These are phyloP conservation scores for Metarhizium robertsii DNA, from an alignment of 2,329 filamentous ascomycete genomes.

Conservation along the genomic window DNA sequence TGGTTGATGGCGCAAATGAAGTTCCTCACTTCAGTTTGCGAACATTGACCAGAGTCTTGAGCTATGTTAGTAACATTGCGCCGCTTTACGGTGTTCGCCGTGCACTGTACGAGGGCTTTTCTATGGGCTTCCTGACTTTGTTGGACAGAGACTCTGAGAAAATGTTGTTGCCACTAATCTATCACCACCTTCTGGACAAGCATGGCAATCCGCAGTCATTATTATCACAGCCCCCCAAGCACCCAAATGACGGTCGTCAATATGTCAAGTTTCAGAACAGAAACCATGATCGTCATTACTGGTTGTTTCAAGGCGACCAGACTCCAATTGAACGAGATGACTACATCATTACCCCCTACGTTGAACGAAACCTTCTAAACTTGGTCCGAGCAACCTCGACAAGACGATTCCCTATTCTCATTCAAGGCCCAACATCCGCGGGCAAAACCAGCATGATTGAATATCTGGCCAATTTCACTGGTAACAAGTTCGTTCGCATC, in stretches of 20 bases:
- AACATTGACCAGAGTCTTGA: conserved; percentile 81
- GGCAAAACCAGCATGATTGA: conserved; percentile 99
- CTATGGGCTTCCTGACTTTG: conserved; percentile 94
- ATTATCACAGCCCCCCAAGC: conserved; percentile 66
- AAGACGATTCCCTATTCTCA: conserved; percentile 80
- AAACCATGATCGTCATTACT: conserved; percentile 65
- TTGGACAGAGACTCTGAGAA: conserved; percentile 75
- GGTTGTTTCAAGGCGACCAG: conserved; percentile 68
- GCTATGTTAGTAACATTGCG: conserved; percentile 78
- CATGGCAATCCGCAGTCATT: conserved; percentile 60
- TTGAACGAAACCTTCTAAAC: conserved; percentile 90
- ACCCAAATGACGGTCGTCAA: conserved; percentile 63
- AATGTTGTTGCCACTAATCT: conserved; percentile 68
- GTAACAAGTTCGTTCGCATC: conserved; percentile 95
- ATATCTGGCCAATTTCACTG: conserved; percentile 91
- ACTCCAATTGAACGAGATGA: conserved; percentile 63
- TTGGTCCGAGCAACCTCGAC: conserved; percentile 90
- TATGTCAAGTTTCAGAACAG: conserved; percentile 73
- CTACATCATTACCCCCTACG: conserved; percentile 94
- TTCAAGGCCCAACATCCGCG: conserved; percentile 93
- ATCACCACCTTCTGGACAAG: conserved; percentile 67
- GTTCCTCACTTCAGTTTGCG: conserved; percentile 95
- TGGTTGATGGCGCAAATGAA: conserved; percentile 88
- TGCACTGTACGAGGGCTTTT: conserved; percentile 88
- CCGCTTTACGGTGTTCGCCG: conserved; percentile 76